Evolutionary conservation across 2,329 filamentous ascomycete species (phyloP).

Genomic region (Paecilomyces niveus): DNA sequence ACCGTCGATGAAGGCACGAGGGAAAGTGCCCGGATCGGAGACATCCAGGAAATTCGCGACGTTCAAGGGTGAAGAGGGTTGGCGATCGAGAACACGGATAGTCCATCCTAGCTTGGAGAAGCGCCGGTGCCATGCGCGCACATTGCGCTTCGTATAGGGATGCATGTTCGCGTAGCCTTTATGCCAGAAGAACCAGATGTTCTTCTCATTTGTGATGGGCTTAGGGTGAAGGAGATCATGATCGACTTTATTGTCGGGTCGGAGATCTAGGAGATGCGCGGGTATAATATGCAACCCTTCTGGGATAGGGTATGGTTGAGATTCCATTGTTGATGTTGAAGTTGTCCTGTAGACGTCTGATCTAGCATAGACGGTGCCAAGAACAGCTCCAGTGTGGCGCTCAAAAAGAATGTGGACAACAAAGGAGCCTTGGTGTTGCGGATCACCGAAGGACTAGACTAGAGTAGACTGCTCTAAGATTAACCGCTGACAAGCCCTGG

Average conservation of each 20-base stretch:
- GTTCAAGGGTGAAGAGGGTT: slow-evolving; percentile 40
- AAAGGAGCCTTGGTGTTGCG: background rate
- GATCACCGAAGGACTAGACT: background rate
- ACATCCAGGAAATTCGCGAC: slow-evolving; percentile 45
- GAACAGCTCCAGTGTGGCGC: background rate
- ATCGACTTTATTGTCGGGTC: slow-evolving; percentile 43
- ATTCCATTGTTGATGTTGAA: background rate
- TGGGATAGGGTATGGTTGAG: slow-evolving; percentile 17
- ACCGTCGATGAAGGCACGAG: slow-evolving; percentile 44
- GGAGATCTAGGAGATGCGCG: slow-evolving; percentile 35
- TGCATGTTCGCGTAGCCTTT: slow-evolving; percentile 44
- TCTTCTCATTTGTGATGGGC: slow-evolving; percentile 41
- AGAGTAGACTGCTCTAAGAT: background rate
- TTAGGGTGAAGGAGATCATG: slow-evolving; percentile 32
- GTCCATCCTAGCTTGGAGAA: slow-evolving; percentile 47
- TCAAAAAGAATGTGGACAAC: background rate
- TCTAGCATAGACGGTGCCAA: background rate
- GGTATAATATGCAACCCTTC: slow-evolving; percentile 38
- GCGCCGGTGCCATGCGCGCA: slow-evolving; percentile 49
- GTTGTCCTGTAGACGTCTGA: background rate
- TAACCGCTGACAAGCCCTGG: background rate
- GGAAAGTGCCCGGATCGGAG: slow-evolving; percentile 38
- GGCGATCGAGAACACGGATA: slow-evolving; percentile 45
- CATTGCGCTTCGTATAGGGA: slow-evolving; percentile 46
- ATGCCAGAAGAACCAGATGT: slow-evolving; percentile 56